A percentile compares a stretch with the other conserved stretches of the same genome.
Conservation (phyloP, 2,329 filamentous ascomycete genomes). For the Scedosporium boydii region DNA sequence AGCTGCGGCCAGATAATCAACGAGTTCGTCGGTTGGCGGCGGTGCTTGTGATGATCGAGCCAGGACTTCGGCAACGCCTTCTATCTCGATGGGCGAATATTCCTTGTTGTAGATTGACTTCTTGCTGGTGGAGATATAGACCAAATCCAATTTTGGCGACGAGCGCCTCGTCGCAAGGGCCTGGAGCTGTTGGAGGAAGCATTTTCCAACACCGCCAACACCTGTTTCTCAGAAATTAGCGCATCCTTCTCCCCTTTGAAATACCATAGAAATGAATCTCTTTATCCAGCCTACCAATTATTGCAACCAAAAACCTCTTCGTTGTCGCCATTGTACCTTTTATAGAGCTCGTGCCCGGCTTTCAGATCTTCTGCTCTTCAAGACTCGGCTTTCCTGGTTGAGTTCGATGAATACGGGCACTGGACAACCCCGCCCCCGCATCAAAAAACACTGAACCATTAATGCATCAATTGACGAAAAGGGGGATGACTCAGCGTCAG, state of each 20-base stretch:
- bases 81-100: conserved; percentile 58
- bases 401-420: background rate
- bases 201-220: conserved; percentile 85
- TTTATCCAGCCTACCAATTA: conserved; percentile 32
- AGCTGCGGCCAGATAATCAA: conserved; percentile 67
- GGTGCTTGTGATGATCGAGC: conserved; percentile 54
- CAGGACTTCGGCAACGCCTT: conserved; percentile 52
- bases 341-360: background rate
- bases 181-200: conserved; percentile 77
- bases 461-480: no score
- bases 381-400: background rate
- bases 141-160: conserved; percentile 62
- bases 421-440: background rate
- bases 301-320: conserved; percentile 41
- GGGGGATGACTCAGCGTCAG: no score
- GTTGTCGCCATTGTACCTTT: conserved; percentile 27
- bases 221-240: conserved; percentile 39
- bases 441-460: no score
- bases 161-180: conserved; percentile 56
- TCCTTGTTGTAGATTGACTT: conserved; percentile 69
- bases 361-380: background rate
- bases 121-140: conserved; percentile 79
- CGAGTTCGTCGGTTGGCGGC: conserved; percentile 58
- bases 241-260: background rate
- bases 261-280: background rate